Conservation (phyloP, 306 rosid genomes). For the Astragalus membranaceus region DNA sequence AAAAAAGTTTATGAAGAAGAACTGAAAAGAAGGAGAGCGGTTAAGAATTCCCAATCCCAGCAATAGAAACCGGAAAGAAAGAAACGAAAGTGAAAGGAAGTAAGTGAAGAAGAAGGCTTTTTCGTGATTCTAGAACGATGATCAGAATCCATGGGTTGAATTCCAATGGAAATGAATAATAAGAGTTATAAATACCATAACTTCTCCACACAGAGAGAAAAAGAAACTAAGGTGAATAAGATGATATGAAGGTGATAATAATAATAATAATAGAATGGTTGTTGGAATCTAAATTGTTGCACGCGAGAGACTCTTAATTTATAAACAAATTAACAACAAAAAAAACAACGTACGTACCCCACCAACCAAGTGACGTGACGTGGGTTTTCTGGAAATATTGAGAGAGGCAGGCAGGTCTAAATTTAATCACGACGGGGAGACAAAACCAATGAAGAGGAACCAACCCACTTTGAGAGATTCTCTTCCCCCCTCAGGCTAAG, state of each 20-base stretch:
- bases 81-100: conserved; percentile 42
- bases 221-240: background rate
- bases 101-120: conserved; percentile 14
- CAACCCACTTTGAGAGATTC: conserved; percentile 12
- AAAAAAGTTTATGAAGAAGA: conserved; percentile 4
- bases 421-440: background rate
- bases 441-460: conserved; percentile 9
- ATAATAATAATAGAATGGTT: background rate
- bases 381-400: conserved; percentile 60
- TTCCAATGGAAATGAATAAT: background rate
- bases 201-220: background rate
- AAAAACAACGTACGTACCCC: background rate
- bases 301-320: conserved; percentile 8
- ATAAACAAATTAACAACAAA: background rate
- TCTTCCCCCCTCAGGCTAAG: background rate
- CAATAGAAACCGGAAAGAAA: conserved; percentile 82
- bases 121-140: conserved; percentile 4
- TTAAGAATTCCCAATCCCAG: conserved; percentile 93
- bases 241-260: background rate
- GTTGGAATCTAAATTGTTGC: conserved; percentile 8
- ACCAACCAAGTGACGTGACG: conserved; percentile 18
- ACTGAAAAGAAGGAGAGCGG: conserved; percentile 89
- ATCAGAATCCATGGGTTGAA: conserved; percentile 55
- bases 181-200: conserved; percentile 49
- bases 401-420: conserved; percentile 27